A percentile compares a stretch with the other conserved stretches of the same genome.
These are phyloP conservation scores for Omphalotus guepiniiformis DNA, from an alignment of 768 basidiomycete genomes.

Conservation along the genomic window DNA sequence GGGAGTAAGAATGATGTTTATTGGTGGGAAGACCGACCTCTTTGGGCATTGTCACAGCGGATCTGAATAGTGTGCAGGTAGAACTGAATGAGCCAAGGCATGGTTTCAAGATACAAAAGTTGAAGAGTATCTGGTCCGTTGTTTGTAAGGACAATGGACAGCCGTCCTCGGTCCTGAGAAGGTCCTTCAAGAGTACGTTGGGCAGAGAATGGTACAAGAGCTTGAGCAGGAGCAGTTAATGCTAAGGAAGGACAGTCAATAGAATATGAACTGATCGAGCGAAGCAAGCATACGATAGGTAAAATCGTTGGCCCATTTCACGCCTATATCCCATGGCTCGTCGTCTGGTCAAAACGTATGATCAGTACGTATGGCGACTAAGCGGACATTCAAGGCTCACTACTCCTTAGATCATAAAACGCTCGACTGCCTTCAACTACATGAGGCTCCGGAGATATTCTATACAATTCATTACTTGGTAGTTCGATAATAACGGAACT, in stretches of 20 bases:
- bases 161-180: slow-evolving; percentile 71
- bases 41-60: slow-evolving; percentile 38
- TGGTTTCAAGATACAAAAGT: slow-evolving; percentile 80
- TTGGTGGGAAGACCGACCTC: slow-evolving; percentile 33
- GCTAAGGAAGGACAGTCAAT: slow-evolving; percentile 29
- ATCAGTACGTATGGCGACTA: slow-evolving; percentile 10
- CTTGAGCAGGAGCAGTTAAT: slow-evolving; percentile 27
- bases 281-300: slow-evolving; percentile 44
- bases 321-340: slow-evolving; percentile 49
- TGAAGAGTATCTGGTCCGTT: slow-evolving; percentile 37
- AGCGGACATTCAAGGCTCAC: slow-evolving; percentile 30
- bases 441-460: slow-evolving; percentile 50
- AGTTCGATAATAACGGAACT: slow-evolving; percentile 51
- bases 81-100: slow-evolving; percentile 90
- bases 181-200: slow-evolving; percentile 69
- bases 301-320: slow-evolving; percentile 60
- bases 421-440: slow-evolving; percentile 30
- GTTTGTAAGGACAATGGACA: slow-evolving; percentile 67
- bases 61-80: slow-evolving; percentile 77
- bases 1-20: slow-evolving; percentile 8
- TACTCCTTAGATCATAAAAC: slow-evolving; percentile 42
- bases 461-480: slow-evolving; percentile 38
- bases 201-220: slow-evolving; percentile 53
- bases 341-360: slow-evolving; percentile 27
- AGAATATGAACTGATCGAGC: background rate